These are phyloP conservation scores for Berberis vulgaris DNA, from an alignment of 164 flowering plant species.

Conservation along the genomic window DNA sequence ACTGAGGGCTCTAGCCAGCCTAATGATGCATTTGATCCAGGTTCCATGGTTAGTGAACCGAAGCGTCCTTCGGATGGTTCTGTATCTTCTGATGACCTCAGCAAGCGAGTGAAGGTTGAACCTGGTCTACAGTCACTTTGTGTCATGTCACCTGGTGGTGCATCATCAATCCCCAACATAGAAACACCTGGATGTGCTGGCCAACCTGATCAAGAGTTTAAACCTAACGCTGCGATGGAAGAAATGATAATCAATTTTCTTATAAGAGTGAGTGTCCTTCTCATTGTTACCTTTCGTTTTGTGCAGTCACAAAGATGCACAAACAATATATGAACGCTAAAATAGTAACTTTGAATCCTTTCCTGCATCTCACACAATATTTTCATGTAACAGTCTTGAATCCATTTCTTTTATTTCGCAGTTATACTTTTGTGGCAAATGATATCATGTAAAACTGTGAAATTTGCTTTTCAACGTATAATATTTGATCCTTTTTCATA, in stretches of 20 bases:
- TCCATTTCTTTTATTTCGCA: too few species aligned
- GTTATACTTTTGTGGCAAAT: too few species aligned
- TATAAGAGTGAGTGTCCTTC: constrained; percentile 54
- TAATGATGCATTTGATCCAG: constrained; percentile 40
- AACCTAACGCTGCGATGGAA: constrained; percentile 99
- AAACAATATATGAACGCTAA: too few species aligned
- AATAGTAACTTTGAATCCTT: too few species aligned
- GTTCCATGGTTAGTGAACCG: constrained; percentile 37
- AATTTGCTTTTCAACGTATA: too few species aligned
- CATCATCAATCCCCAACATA: constrained; percentile 80
- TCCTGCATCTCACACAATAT: too few species aligned
- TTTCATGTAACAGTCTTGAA: too few species aligned
- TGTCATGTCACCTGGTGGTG: constrained; percentile 93
- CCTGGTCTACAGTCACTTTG: constrained; percentile 87
- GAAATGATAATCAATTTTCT: constrained; percentile 98
- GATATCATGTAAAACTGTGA: too few species aligned
- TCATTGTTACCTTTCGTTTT: background rate
- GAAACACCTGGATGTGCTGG: constrained; percentile 82
- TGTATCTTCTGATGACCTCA: constrained; percentile 67
- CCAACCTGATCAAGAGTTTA: constrained; percentile 95
- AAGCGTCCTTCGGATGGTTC: constrained; percentile 62
- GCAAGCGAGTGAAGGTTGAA: constrained; percentile 87
- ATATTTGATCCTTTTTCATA: too few species aligned
- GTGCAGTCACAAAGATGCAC: too few species aligned
- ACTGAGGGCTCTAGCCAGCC: constrained; percentile 42